Evolutionary conservation across 768 basidiomycete species (phyloP).

Genomic region (Coprinopsis marcescibilis): DNA sequence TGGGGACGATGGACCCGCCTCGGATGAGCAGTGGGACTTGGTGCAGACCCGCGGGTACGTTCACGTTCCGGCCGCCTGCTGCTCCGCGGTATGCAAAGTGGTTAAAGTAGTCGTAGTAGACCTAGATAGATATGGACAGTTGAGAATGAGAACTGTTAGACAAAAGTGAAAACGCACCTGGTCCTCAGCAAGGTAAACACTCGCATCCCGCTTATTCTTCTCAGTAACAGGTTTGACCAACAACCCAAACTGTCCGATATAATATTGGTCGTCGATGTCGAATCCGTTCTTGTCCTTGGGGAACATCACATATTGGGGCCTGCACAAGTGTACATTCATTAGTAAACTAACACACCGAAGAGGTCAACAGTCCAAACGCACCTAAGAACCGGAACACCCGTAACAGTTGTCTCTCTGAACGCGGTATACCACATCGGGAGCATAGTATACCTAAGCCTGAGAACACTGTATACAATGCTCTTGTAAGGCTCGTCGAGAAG

Average conservation of each 20-base stretch:
- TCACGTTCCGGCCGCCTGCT: conserved; percentile 61
- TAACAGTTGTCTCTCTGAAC: conserved; percentile 80
- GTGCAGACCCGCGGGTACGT: conserved; percentile 73
- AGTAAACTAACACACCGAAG: too few species aligned
- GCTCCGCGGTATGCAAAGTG: conserved; percentile 61
- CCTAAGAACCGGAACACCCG: conserved; percentile 81
- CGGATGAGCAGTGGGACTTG: conserved; percentile 82
- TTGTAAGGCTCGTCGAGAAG: conserved; percentile 87
- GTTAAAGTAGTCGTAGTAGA: conserved; percentile 94
- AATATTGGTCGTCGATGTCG: conserved; percentile 90
- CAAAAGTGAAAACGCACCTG: conserved; percentile 39
- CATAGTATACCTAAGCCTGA: conserved; percentile 80
- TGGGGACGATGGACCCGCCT: conserved; percentile 81
- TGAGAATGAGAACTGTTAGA: conserved; percentile 5
- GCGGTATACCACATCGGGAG: conserved; percentile 95
- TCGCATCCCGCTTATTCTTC: conserved; percentile 60
- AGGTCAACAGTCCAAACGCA: conserved; percentile 23
- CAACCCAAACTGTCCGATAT: conserved; percentile 80
- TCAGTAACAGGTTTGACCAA: conserved; percentile 87
- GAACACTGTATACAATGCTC: conserved; percentile 68
- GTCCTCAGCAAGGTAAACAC: conserved; percentile 83
- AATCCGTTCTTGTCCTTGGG: conserved; percentile 86
- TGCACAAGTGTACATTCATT: too few species aligned
- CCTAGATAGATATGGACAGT: conserved; percentile 31
- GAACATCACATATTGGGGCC: conserved; percentile 95